Evolutionary conservation across 768 basidiomycete species (phyloP), one percentile per base, ranked within the genome.

Genomic region (Phaeotremella skinneri): DNA sequence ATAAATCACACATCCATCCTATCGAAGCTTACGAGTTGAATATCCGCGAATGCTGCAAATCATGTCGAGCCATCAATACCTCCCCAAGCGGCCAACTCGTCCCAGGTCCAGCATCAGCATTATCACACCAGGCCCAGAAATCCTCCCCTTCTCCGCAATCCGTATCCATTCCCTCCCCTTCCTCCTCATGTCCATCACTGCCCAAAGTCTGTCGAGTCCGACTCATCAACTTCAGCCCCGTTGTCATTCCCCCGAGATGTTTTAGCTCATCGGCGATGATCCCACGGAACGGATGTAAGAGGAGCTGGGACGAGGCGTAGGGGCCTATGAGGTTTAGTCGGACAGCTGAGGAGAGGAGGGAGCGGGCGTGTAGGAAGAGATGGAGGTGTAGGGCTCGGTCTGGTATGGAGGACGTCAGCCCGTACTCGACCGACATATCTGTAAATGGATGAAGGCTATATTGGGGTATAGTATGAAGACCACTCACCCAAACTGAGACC

Each of bases 51-150:
- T 98, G 94, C 76, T 92, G 90, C 69, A 91, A 79, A 79, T 97
- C 94, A 76, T 99, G 96, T 58, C 96, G 81, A 39, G 85, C 83
- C 32, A 88, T 85, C 27, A 98, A 81, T 39, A 98, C 87, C 78
- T 99, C 96, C 17, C 92, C 93, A 20, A 99, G 76, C 0, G 94
- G 96, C 94, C 94, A 98, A 16, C 90, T 97, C 68, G 86, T 91
- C 34, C 87, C 87, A 3, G 93, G 91, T 0, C 85, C 87, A 31
- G 79, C 67, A 11, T 79, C 69, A n/a, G 77, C 59, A 49, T 66
- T 70, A 30, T 63, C 52, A 4, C 61, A 64, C 57, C 62, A 66
- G 11, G 20, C 56, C 73, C 72, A 72, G 14, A 66, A 62, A 13
- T 65, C 57, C 3, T 56, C 45, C 57, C 39, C 50, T 14, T 49